phyloP scores from a whole-genome alignment of 495 filamentous ascomycete species.

The Xylona heveae region DNA sequence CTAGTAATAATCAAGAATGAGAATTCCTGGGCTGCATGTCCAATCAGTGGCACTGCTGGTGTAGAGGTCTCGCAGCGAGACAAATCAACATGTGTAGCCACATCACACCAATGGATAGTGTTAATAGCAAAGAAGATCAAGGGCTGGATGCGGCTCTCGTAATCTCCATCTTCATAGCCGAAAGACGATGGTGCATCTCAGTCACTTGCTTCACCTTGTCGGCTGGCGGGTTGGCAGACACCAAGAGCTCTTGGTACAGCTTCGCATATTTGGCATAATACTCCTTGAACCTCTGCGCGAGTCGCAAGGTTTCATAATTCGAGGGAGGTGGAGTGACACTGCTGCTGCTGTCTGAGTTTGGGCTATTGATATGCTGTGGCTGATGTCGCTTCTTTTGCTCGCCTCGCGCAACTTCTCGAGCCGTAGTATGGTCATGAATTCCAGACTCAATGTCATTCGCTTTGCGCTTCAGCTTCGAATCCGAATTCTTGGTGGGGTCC shows the following conservation, averaged over 20 bases:
- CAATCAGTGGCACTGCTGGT: too few relatives aligned
- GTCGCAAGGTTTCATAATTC: conserved; percentile 15
- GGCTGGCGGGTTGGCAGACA: conserved; percentile 25
- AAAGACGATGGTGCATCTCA: conserved; percentile 37
- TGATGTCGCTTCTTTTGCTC: conserved; percentile 2
- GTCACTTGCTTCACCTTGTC: conserved; percentile 33
- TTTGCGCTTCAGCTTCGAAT: conserved; percentile 5
- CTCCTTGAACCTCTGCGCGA: conserved; percentile 37
- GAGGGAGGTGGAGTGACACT: not conserved
- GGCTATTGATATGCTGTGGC: not conserved
- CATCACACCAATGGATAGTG: too few relatives aligned
- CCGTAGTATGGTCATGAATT: not conserved
- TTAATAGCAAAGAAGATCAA: too few relatives aligned
- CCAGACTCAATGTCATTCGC: not conserved
- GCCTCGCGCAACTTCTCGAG: not conserved
- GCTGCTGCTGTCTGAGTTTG: conserved; percentile 3
- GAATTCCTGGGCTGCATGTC: too few relatives aligned
- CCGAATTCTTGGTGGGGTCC: not conserved
- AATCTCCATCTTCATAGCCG: conserved; percentile 45
- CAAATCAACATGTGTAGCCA: too few relatives aligned
- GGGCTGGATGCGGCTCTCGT: too few relatives aligned
- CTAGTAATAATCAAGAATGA: too few relatives aligned
- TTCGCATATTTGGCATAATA: conserved; percentile 40
- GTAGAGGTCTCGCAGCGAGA: too few relatives aligned
- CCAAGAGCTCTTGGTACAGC: conserved; percentile 36